Evolutionary conservation across 345 rosid genomes (phyloP).

Genomic region (Eucalyptus erythrocorys): DNA sequence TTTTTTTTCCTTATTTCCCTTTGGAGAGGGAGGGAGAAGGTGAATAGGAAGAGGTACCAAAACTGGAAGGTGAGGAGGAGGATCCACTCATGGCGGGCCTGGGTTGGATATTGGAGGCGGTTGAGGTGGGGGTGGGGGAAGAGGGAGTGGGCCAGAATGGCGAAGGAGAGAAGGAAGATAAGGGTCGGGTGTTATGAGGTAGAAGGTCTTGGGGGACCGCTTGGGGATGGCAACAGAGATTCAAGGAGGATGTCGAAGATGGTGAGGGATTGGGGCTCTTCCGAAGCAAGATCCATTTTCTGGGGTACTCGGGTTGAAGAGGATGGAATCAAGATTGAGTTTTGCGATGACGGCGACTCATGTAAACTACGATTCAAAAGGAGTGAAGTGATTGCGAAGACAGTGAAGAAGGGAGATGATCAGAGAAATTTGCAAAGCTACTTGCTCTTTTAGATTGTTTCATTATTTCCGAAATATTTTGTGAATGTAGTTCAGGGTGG

Average conservation of each 20-base stretch:
- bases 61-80: constrained; percentile 61
- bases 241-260: constrained; percentile 34
- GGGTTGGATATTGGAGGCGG: constrained; percentile 23
- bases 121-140: constrained; percentile 48
- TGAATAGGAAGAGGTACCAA: constrained; percentile 81
- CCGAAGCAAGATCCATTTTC: constrained; percentile 54
- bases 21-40: constrained; percentile 90
- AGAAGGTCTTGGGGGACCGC: constrained; percentile 52
- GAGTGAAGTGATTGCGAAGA: not conserved
- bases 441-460: not conserved
- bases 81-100: constrained; percentile 66
- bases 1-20: too few species aligned
- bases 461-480: too few species aligned
- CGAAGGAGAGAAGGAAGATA: constrained; percentile 68
- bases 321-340: not conserved
- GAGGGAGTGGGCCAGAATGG: constrained; percentile 69
- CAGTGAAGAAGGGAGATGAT: not conserved
- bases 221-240: constrained; percentile 50
- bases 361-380: not conserved
- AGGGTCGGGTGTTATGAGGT: constrained; percentile 54
- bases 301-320: not conserved
- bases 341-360: not conserved
- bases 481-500: not conserved
- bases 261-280: constrained; percentile 55
- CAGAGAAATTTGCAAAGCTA: not conserved